phyloP scores from a whole-genome alignment of 352 stramenopile species.

The Phytophthora hybrid region DNA sequence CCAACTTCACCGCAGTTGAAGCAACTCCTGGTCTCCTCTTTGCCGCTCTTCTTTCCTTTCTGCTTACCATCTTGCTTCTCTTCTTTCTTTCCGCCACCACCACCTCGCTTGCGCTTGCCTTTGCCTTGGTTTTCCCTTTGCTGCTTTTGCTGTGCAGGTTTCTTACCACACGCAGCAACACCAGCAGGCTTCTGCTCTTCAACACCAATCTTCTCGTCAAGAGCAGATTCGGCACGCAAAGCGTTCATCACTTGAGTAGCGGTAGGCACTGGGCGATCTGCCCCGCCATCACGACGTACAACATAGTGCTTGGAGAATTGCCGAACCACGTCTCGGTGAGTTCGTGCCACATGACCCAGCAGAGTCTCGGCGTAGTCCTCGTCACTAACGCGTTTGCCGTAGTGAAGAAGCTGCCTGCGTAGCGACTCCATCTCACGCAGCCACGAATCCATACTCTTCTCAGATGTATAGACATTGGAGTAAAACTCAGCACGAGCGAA shows the following conservation, averaged over 20 bases:
- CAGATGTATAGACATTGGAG: constrained; percentile 6
- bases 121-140: constrained; percentile 3
- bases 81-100: not conserved
- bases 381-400: constrained; percentile 8
- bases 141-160: not conserved
- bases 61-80: not conserved
- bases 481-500: constrained; percentile 18
- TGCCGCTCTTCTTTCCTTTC: constrained; percentile 2
- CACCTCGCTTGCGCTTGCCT: constrained; percentile 13
- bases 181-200: constrained; percentile 7
- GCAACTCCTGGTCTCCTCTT: not conserved
- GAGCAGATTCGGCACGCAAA: no score
- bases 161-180: constrained; percentile 20
- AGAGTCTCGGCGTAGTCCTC: constrained; percentile 19
- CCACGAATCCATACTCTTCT: constrained; percentile 18
- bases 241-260: not conserved
- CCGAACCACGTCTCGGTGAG: constrained; percentile 14
- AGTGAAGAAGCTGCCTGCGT: constrained; percentile 14
- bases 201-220: constrained; percentile 13
- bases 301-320: constrained; percentile 24
- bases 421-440: constrained; percentile 16
- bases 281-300: constrained; percentile 8
- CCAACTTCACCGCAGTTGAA: constrained; percentile 19
- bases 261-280: constrained; percentile 1
- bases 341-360: constrained; percentile 3